Base-by-base conservation (phyloP, 495 filamentous ascomycete species). In the Schizothecium vesticola region DNA sequence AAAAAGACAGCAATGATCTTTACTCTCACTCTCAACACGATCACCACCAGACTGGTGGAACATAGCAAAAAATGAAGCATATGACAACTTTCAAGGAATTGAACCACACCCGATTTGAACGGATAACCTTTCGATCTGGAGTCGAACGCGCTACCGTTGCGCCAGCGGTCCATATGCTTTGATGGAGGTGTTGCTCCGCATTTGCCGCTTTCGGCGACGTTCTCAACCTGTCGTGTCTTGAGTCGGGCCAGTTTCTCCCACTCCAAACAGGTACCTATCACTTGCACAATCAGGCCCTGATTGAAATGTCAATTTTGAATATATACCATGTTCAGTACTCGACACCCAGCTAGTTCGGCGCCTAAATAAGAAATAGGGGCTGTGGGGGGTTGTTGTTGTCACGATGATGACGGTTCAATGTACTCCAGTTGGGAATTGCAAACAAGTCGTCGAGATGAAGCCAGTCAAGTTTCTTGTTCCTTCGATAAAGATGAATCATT, bases 71-170 rank as follows among this genome's bases (percentile, higher is more conserved):
- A 25, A 55, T 1, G 19, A 51, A 51, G 43, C 43, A 51, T n/a
- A 51, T 2, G 16, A 51, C 43, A 51, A 51, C 43, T 51, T 51
- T 51, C 43, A 51, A n/a, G 43, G 61, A 63, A 64, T 51, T 64
- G 61, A 64, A 29, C 61, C 61, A 21, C 29, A 64, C 61, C 61
- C 61, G 61, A 64, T 64, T 64, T 64, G 61, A 64, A 78, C 77
- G 72, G 79, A 80, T 72, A 80, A 80, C 79, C 79, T 80, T 80
- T 77, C 74, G 77, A 76, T 80, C 78, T 80, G 78, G 78, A 80
- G 74, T 79, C 79, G 74, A 76, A 80, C 77, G 78, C 78, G 77
- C 78, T 80, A 75, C 78, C 78, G 76, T 80, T 80, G 78, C 77
- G 73, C 74, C 73, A 71, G 43, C 43, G 43, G 43, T 51, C 43